Evolutionary conservation across 179 eudicot genomes (phyloP).

Genomic region (Beta corolliflora): DNA sequence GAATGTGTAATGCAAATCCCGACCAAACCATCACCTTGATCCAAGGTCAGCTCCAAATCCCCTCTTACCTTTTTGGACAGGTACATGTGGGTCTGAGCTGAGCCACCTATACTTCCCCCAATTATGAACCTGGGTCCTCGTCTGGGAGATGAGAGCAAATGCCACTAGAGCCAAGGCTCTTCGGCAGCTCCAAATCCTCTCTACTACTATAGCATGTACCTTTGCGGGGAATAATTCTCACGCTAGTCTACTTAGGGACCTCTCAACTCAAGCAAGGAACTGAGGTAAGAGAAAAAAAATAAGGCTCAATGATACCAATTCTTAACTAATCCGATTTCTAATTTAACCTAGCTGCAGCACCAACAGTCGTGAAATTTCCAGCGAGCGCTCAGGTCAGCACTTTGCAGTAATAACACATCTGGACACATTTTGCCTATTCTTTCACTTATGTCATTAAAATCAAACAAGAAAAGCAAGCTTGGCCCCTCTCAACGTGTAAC

Average conservation of each 20-base stretch:
- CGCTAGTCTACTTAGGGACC: background rate
- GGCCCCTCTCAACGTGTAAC: background rate
- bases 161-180: background rate
- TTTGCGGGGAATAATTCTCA: background rate
- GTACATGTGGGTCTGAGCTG: too few relatives aligned
- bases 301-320: background rate
- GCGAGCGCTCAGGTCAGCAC: background rate
- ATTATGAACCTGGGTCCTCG: too few relatives aligned
- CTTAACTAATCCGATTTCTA: background rate
- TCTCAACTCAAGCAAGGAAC: constrained; percentile 2
- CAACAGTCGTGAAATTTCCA: background rate
- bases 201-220: background rate
- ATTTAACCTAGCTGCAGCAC: background rate
- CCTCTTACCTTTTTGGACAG: background rate
- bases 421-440: too few relatives aligned
- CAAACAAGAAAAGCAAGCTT: background rate
- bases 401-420: background rate
- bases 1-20: too few relatives aligned
- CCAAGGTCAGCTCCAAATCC: background rate
- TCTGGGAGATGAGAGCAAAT: too few relatives aligned
- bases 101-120: too few relatives aligned
- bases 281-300: background rate
- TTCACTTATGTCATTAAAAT: background rate
- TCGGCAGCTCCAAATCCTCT: background rate
- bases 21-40: background rate